phyloP scores from a whole-genome alignment of 768 basidiomycete genomes.

The Amanita exitialis region DNA sequence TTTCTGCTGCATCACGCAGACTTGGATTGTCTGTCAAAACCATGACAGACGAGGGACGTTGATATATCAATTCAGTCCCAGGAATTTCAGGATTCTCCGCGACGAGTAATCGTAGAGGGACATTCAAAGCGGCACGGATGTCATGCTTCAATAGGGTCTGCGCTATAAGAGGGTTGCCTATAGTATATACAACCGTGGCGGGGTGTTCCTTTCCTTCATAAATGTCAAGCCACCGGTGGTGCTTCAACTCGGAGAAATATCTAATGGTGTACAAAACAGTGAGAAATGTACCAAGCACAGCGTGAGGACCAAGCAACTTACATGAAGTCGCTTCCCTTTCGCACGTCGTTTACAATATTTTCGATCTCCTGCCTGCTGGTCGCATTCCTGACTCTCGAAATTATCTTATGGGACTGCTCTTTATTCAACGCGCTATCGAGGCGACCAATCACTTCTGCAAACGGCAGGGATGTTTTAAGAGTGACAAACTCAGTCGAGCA shows the following conservation, averaged over 20 bases:
- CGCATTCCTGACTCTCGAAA: conserved; percentile 15
- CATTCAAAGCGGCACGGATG: conserved; percentile 26
- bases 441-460: conserved; percentile 30
- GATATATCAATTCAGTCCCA: conserved; percentile 34
- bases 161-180: conserved; percentile 44
- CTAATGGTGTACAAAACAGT: conserved; percentile 14
- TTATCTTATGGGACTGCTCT: conserved; percentile 17
- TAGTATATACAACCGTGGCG: conserved; percentile 28
- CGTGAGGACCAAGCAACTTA: conserved; percentile 13
- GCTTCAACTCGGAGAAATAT: conserved; percentile 29
- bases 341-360: conserved; percentile 18
- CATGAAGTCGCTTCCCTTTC: conserved; percentile 32
- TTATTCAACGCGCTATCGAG: conserved; percentile 34
- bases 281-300: neutral
- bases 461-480: conserved; percentile 28
- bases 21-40: conserved; percentile 18
- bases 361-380: conserved; percentile 28
- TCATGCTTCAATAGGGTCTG: conserved; percentile 33
- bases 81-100: conserved; percentile 24
- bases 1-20: conserved; percentile 21
- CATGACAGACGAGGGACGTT: conserved; percentile 38
- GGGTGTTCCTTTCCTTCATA: conserved; percentile 20
- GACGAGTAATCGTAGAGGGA: conserved; percentile 37
- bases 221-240: conserved; percentile 25
- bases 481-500: conserved; percentile 32